Evolutionary conservation across 352 stramenopile species (phyloP).

Genomic region (Salisapilia sapeloensis): DNA sequence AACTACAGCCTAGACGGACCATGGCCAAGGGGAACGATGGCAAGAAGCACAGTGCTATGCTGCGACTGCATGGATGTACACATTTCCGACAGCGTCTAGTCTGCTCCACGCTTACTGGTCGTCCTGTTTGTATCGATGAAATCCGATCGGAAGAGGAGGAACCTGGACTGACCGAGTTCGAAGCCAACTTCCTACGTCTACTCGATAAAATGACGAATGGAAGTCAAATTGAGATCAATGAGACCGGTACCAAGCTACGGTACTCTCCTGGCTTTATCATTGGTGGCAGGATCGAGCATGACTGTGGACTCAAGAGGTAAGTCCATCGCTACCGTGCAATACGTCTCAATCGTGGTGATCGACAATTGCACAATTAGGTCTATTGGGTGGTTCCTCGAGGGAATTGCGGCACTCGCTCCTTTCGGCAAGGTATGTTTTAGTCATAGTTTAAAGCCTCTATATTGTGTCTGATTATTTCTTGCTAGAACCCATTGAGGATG

Average conservation of each 20-base stretch:
- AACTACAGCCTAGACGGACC: too few species aligned
- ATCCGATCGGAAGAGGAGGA: conserved; percentile 91
- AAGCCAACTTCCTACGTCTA: conserved; percentile 94
- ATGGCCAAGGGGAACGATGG: conserved; percentile 9
- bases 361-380: conserved; percentile 23
- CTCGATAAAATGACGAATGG: conserved; percentile 96
- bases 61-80: conserved; percentile 61
- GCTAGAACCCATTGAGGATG: conserved; percentile 85
- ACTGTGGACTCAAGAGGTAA: conserved; percentile 77
- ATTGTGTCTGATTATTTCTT: conserved; percentile 77
- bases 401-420: conserved; percentile 89
- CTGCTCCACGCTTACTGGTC: conserved; percentile 83
- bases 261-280: conserved; percentile 94
- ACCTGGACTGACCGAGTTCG: conserved; percentile 90
- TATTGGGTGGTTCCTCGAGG: conserved; percentile 98
- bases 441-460: conserved; percentile 88
- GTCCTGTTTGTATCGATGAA: conserved; percentile 89
- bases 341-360: too few species aligned
- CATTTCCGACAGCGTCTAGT: conserved; percentile 92
- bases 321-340: neutral
- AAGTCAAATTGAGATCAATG: conserved; percentile 97
- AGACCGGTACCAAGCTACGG: conserved; percentile 94
- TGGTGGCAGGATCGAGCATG: conserved; percentile 89
- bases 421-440: conserved; percentile 90
- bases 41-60: conserved; percentile 19